Evolutionary conservation across 2,329 filamentous ascomycete genomes (phyloP).

Genomic region (Aspergillus sp.): DNA sequence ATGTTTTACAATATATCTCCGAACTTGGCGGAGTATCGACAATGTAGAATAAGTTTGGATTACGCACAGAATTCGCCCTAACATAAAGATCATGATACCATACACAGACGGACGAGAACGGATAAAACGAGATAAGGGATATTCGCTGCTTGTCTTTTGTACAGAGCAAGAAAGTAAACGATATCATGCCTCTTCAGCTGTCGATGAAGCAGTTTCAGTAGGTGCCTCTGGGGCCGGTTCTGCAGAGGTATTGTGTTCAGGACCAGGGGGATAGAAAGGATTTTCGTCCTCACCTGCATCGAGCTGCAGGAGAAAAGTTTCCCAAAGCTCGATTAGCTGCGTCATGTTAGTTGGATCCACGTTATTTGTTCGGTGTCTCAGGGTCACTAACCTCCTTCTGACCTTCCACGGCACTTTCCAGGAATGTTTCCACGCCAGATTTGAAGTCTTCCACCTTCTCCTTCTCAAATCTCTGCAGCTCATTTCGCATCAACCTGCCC

Average conservation of each 20-base stretch:
- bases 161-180: constrained; percentile 14
- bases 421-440: constrained; percentile 92
- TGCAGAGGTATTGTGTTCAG: constrained; percentile 18
- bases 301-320: constrained; percentile 94
- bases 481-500: constrained; percentile 85
- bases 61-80: constrained; percentile 15
- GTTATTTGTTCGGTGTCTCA: background rate
- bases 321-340: constrained; percentile 87
- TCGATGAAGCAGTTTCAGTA: constrained; percentile 11
- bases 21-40: background rate
- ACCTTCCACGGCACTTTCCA: constrained; percentile 95
- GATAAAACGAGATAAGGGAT: background rate
- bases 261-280: constrained; percentile 43
- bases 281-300: constrained; percentile 85
- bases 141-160: constrained; percentile 17
- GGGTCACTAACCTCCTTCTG: constrained; percentile 82
- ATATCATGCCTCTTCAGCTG: constrained; percentile 20
- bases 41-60: constrained; percentile 11
- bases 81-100: constrained; percentile 14
- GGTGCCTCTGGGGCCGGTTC: constrained; percentile 19
- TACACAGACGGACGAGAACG: constrained; percentile 7
- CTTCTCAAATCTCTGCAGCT: constrained; percentile 89
- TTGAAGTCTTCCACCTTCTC: constrained; percentile 99
- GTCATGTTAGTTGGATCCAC: constrained; percentile 6
- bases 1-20: background rate